Conservation (phyloP, 176 grass and related monocot genomes). For the Pontederia paniculata region DNA sequence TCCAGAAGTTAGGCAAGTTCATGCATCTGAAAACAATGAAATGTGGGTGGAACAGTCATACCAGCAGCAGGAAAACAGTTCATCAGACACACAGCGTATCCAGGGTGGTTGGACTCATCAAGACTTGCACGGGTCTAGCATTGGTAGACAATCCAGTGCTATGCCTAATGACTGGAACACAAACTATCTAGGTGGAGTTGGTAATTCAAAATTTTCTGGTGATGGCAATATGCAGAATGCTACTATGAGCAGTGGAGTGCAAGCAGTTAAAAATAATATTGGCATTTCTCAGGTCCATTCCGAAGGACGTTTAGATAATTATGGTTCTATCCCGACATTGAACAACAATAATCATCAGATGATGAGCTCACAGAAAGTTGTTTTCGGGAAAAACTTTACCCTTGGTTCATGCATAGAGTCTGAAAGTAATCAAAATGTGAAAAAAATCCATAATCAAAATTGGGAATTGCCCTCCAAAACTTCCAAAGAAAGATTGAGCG, state of each 20-base stretch:
- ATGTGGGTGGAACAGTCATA: background rate
- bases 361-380: background rate
- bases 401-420: background rate
- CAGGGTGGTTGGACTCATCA: conserved; percentile 5
- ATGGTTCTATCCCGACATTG: background rate
- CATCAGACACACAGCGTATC: background rate
- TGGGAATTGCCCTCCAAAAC: background rate
- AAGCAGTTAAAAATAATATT: background rate
- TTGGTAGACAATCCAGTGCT: background rate
- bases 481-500: background rate
- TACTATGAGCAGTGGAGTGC: background rate
- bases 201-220: conserved; percentile 5
- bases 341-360: conserved; percentile 4
- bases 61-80: background rate
- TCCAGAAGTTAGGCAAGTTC: background rate
- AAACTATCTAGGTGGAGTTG: background rate
- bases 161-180: conserved; percentile 7
- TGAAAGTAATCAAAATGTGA: background rate
- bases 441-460: conserved; percentile 4
- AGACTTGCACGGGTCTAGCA: conserved; percentile 1
- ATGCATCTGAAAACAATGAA: background rate
- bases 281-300: background rate
- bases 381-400: background rate
- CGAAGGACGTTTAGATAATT: conserved; percentile 1
- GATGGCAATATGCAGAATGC: conserved; percentile 5